Conservation (phyloP, 495 filamentous ascomycete genomes). For the Jackrogersella multiformis region DNA sequence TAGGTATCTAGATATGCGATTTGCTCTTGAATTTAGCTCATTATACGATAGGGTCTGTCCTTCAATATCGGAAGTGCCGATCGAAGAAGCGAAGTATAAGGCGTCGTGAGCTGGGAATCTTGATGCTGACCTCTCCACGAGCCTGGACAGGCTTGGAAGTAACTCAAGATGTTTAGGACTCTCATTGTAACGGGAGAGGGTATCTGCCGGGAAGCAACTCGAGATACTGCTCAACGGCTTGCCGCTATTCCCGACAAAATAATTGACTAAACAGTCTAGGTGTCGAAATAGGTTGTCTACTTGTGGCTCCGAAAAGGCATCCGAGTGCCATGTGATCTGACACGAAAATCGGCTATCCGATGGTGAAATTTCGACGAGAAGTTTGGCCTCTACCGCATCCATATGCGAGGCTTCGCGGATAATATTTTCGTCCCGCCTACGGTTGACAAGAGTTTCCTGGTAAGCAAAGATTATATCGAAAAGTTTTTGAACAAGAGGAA, state of each 20-base stretch:
- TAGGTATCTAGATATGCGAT: conserved; percentile 70
- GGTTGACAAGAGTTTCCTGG: conserved; percentile 70
- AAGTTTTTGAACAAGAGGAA: conserved; percentile 58
- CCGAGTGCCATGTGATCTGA: conserved; percentile 62
- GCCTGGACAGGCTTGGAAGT: conserved; percentile 52
- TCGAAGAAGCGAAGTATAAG: conserved; percentile 64
- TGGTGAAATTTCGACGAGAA: conserved; percentile 78
- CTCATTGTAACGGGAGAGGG: conserved; percentile 67
- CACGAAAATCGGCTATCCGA: conserved; percentile 58
- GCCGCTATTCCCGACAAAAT: conserved; percentile 52
- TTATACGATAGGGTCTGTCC: conserved; percentile 64
- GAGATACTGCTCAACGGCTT: conserved; percentile 44
- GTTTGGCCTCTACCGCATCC: conserved; percentile 76
- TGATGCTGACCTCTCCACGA: conserved; percentile 63
- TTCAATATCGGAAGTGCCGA: conserved; percentile 44
- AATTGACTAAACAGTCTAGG: conserved; percentile 46
- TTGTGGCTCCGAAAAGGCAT: conserved; percentile 56
- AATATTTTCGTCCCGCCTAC: conserved; percentile 34
- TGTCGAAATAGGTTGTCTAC: conserved; percentile 57
- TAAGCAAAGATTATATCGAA: conserved; percentile 81
- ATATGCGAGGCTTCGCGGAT: conserved; percentile 62
- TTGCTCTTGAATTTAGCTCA: conserved; percentile 68
- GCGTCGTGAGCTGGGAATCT: conserved; percentile 64
- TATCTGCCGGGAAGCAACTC: conserved; percentile 45
- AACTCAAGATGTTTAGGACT: conserved; percentile 21